These are phyloP conservation scores for Periconia digitata DNA, from an alignment of 2,329 filamentous ascomycete species.

Conservation along the genomic window DNA sequence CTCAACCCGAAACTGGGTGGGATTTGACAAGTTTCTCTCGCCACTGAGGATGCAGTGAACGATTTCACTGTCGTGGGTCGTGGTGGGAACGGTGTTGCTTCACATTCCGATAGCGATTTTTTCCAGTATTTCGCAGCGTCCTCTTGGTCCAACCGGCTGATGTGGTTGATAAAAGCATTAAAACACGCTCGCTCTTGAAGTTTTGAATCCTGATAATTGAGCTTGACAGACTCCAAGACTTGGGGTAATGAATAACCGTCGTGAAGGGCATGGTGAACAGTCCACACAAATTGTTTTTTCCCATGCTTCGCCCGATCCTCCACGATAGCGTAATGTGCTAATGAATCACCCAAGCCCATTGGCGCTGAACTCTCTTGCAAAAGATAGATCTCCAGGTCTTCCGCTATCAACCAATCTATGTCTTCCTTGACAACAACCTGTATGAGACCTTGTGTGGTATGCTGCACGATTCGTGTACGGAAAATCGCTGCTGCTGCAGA, in stretches of 20 bases:
- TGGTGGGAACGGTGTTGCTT: too few relatives aligned
- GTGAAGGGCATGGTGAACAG: slow-evolving; percentile 41
- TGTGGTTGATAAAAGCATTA: too few relatives aligned
- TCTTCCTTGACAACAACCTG: slow-evolving; percentile 4
- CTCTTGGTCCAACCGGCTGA: too few relatives aligned
- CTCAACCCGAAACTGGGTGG: too few relatives aligned
- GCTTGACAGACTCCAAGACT: slow-evolving; percentile 8
- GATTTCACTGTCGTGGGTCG: too few relatives aligned
- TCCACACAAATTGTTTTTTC: slow-evolving; percentile 31
- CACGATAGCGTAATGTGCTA: not conserved
- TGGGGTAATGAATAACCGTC: slow-evolving; percentile 26
- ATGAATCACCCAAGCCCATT: not conserved
- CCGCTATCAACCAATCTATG: not conserved
- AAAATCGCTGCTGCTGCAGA: slow-evolving; percentile 1
- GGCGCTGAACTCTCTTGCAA: not conserved
- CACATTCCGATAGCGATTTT: too few relatives aligned
- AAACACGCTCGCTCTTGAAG: too few relatives aligned
- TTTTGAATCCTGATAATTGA: not conserved
- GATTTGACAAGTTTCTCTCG: too few relatives aligned
- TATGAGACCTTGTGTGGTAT: not conserved
- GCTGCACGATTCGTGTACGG: slow-evolving; percentile 4
- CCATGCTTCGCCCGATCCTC: too few relatives aligned
- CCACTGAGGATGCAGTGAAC: too few relatives aligned
- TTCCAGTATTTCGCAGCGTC: too few relatives aligned
- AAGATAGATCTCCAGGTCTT: not conserved